phyloP scores from a whole-genome alignment of 257 asterid species.

The Solanum raphanifolium region DNA sequence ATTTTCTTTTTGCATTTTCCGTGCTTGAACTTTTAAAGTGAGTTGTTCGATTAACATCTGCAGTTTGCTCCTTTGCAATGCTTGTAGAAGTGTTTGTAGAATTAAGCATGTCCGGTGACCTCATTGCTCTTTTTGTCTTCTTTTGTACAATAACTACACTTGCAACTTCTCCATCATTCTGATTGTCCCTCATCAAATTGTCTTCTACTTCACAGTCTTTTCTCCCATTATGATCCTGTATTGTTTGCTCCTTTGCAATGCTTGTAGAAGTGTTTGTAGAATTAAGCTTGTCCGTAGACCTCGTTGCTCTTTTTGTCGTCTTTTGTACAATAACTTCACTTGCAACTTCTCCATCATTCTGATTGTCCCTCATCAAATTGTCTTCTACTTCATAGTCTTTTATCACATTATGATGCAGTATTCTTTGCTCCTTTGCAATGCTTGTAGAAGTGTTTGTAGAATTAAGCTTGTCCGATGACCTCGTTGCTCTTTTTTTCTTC shows the following conservation, averaged over 20 bases:
- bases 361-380: neutral
- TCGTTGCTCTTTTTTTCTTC: conserved; percentile 1
- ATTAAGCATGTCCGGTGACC: conserved; percentile 6
- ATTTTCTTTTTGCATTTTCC: conserved; percentile 20
- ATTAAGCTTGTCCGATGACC: conserved; percentile 6
- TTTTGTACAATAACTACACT: neutral
- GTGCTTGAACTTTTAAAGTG: conserved; percentile 8
- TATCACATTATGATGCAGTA: neutral
- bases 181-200: neutral
- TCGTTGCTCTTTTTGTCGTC: conserved; percentile 2
- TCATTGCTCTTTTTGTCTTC: conserved; percentile 3
- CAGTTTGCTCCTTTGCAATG: conserved; percentile 11
- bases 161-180: conserved; percentile 3
- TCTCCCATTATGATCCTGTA: neutral
- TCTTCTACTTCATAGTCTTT: neutral
- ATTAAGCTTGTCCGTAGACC: conserved; percentile 5
- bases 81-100: conserved; percentile 1
- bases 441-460: neutral
- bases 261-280: neutral
- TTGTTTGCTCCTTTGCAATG: conserved; percentile 9
- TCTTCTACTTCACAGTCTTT: neutral
- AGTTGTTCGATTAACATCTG: conserved; percentile 3
- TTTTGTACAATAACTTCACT: conserved; percentile 3
- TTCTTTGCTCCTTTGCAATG: conserved; percentile 9
- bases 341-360: conserved; percentile 2